Conservation (phyloP, 345 rosid genomes). For the Clausena lansium region DNA sequence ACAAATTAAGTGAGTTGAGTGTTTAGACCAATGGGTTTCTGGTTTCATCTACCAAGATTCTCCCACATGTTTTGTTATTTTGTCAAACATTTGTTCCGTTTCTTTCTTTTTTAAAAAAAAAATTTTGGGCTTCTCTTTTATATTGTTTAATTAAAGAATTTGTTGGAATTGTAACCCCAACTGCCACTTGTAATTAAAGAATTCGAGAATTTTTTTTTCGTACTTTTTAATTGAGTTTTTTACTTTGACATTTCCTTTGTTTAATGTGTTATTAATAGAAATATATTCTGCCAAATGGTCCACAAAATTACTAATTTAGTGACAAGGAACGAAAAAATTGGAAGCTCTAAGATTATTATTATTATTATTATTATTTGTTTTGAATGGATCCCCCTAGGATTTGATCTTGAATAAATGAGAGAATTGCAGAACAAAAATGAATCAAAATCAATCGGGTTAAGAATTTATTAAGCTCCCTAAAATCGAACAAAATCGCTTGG, state of each 20-base stretch:
- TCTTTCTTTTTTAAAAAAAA: not conserved
- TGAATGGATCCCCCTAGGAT: no score
- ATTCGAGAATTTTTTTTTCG: not conserved
- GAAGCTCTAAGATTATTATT: no score
- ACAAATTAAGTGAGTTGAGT: not conserved
- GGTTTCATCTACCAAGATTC: not conserved
- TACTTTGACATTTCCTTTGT: not conserved
- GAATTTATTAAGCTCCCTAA: not conserved
- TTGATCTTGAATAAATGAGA: not conserved
- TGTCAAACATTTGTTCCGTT: conserved; percentile 2
- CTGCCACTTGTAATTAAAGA: not conserved
- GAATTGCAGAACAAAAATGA: not conserved
- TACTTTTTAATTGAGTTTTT: not conserved
- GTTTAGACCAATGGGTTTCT: not conserved
- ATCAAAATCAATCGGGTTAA: not conserved
- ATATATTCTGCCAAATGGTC: not conserved
- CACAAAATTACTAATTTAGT: not conserved
- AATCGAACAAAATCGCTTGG: not conserved
- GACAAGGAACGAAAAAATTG: not conserved
- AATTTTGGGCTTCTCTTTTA: not conserved
- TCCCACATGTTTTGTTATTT: not conserved
- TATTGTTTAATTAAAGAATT: not conserved
- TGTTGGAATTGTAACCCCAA: not conserved
- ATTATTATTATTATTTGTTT: no score
- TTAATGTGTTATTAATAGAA: no score